Conservation (phyloP, 306 rosid species). For the Prosopis cineraria region DNA sequence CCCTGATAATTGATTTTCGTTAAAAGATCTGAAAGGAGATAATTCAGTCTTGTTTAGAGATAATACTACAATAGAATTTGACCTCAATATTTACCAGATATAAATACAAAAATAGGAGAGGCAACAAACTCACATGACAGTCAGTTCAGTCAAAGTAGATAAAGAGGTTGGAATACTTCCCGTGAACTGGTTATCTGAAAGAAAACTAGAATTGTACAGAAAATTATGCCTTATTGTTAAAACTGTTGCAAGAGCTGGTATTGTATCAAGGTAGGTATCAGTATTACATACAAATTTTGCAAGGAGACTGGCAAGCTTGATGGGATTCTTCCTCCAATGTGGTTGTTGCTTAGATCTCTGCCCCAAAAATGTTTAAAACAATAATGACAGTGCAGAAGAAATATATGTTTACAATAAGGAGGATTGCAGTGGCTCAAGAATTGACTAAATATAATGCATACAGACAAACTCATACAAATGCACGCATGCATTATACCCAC, state of each 20-base stretch:
- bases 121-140: conserved; percentile 71
- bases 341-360: conserved; percentile 97
- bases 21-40: conserved; percentile 86
- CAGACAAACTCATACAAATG: not conserved
- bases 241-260: conserved; percentile 12
- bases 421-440: conserved; percentile 14
- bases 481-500: not conserved
- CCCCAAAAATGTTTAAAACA: conserved; percentile 38
- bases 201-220: conserved; percentile 76
- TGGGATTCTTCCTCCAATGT: conserved; percentile 91
- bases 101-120: conserved; percentile 22
- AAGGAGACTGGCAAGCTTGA: conserved; percentile 73
- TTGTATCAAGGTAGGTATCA: conserved; percentile 28
- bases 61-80: conserved; percentile 10
- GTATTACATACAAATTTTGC: conserved; percentile 73
- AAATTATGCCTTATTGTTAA: conserved; percentile 46
- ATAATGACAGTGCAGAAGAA: conserved; percentile 24
- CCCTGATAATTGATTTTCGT: conserved; percentile 70
- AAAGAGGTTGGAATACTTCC: conserved; percentile 86
- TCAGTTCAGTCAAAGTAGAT: conserved; percentile 63
- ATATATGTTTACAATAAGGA: conserved; percentile 1
- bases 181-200: conserved; percentile 78
- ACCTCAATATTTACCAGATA: conserved; percentile 7
- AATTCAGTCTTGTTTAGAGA: conserved; percentile 31
- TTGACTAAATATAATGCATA: conserved; percentile 4